phyloP scores from a whole-genome alignment of 495 filamentous ascomycete genomes.

The Parathielavia appendiculata region DNA sequence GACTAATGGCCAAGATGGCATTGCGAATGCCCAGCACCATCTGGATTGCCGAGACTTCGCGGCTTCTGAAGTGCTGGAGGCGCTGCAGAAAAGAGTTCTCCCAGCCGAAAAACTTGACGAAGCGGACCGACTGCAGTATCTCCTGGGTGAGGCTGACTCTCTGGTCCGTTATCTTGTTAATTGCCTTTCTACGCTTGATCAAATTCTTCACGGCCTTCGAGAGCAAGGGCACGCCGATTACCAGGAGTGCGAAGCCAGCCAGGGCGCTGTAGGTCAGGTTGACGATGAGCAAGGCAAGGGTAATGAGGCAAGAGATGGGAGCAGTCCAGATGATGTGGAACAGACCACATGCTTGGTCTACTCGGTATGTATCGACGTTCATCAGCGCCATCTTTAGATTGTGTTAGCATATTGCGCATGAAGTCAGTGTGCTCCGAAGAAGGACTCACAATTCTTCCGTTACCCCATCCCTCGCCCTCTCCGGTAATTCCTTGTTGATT shows the following conservation, averaged over 20 bases:
- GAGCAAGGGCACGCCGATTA: constrained; percentile 70
- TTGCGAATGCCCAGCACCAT: constrained; percentile 75
- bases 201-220: constrained; percentile 67
- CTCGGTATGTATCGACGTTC: constrained; percentile 86
- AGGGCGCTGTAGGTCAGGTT: constrained; percentile 86
- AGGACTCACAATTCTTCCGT: constrained; percentile 63
- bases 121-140: constrained; percentile 81
- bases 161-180: constrained; percentile 91
- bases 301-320: constrained; percentile 70
- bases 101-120: constrained; percentile 97
- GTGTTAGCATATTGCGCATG: constrained; percentile 18
- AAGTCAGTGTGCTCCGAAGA: background rate
- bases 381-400: constrained; percentile 63
- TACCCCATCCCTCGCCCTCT: constrained; percentile 79
- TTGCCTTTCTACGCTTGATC: constrained; percentile 62
- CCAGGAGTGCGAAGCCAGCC: constrained; percentile 76
- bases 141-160: constrained; percentile 88
- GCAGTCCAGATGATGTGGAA: constrained; percentile 89
- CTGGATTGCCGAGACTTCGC: constrained; percentile 75
- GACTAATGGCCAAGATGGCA: constrained; percentile 69
- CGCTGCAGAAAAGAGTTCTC: constrained; percentile 79
- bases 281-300: constrained; percentile 70
- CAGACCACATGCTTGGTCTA: constrained; percentile 78
- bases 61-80: constrained; percentile 61
- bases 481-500: constrained; percentile 47